phyloP scores from a whole-genome alignment of 441 rosid genomes.

The Erodium moschatum region DNA sequence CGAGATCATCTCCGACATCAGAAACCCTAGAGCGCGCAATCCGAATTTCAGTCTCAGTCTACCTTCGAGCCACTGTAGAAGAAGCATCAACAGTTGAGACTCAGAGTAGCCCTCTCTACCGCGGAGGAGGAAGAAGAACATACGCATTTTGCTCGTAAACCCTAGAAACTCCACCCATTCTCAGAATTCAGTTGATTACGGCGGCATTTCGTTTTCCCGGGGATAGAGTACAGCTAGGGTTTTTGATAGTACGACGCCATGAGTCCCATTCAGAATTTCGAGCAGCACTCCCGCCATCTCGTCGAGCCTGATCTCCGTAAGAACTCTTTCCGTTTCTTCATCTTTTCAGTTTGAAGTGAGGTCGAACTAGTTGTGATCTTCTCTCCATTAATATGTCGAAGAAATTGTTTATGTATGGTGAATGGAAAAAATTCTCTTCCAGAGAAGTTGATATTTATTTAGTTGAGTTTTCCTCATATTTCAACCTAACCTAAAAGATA shows the following conservation, averaged over 20 bases:
- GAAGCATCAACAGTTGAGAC: background rate
- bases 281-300: conserved; percentile 80
- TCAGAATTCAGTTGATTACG: background rate
- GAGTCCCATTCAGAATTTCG: conserved; percentile 97
- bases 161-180: background rate
- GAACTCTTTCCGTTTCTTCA: conserved; percentile 15
- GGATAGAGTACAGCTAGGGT: background rate
- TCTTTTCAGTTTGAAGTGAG: background rate
- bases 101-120: background rate
- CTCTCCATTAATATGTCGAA: background rate
- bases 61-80: background rate
- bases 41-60: background rate
- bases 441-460: background rate
- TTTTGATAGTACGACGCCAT: conserved; percentile 22
- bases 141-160: background rate
- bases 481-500: background rate
- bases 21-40: background rate
- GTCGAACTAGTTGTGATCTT: background rate
- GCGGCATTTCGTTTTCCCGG: background rate
- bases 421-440: too few relatives aligned
- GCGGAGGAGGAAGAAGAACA: background rate
- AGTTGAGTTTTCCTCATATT: background rate
- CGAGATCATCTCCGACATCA: background rate
- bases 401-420: background rate
- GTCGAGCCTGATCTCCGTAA: conserved; percentile 73